Evolutionary conservation across 78 protist genomes (phyloP).

Genomic region (Acrasis kona): DNA sequence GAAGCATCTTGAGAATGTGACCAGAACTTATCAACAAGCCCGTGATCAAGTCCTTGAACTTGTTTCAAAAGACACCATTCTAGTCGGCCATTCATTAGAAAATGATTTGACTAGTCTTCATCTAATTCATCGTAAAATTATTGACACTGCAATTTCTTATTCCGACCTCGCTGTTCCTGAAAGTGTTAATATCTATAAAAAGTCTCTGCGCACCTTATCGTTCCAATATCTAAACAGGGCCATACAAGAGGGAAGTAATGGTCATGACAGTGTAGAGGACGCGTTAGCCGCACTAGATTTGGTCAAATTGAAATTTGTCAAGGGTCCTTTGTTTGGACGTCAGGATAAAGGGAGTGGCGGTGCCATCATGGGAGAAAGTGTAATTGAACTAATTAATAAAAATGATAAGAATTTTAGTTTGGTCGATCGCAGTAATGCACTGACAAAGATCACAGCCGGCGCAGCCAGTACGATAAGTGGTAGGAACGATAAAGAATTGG

Average conservation of each 20-base stretch:
- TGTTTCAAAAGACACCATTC: slow-evolving; percentile 31
- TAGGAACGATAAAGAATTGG: no score
- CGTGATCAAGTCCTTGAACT: slow-evolving; percentile 15
- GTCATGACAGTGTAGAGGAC: slow-evolving; percentile 34
- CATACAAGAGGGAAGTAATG: neutral
- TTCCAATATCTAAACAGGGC: neutral
- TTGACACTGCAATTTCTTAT: slow-evolving; percentile 62
- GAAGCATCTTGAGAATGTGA: slow-evolving; percentile 33
- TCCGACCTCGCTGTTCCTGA: slow-evolving; percentile 13
- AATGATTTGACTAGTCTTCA: slow-evolving; percentile 67
- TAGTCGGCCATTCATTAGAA: slow-evolving; percentile 81
- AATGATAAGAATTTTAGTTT: no score
- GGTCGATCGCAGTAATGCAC: no score
- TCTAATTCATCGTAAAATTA: slow-evolving; percentile 39
- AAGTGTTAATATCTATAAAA: no score
- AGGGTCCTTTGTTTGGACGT: slow-evolving; percentile 17
- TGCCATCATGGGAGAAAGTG: no score
- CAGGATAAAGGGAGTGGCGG: no score
- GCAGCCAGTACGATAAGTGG: no score
- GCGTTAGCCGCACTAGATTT: slow-evolving; percentile 21
- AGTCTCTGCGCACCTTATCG: neutral
- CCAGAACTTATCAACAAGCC: slow-evolving; percentile 32
- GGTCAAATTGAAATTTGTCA: slow-evolving; percentile 13
- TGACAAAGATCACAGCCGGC: no score
- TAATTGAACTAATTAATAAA: no score